Conservation (phyloP, 2,329 filamentous ascomycete species). For the Aspergillus pseudonomiae region DNA sequence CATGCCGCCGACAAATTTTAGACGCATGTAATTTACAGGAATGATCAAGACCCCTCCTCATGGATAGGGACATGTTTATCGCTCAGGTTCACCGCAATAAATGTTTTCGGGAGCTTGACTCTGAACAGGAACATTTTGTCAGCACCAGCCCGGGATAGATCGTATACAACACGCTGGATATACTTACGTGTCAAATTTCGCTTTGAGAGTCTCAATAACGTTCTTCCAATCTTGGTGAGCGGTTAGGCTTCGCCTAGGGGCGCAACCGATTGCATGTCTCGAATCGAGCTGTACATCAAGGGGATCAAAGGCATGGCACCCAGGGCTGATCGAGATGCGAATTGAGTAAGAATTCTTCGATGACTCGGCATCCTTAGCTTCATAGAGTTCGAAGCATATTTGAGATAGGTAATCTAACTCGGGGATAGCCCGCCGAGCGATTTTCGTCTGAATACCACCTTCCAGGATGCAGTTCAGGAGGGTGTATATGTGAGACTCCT, state of each 20-base stretch:
- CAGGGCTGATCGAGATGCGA: constrained; percentile 91
- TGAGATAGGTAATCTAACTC: constrained; percentile 97
- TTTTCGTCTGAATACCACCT: constrained; percentile 95
- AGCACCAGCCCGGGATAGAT: neutral
- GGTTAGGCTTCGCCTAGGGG: constrained; percentile 85
- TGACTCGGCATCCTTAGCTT: constrained; percentile 79
- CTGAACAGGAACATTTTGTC: constrained; percentile 28
- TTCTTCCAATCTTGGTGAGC: constrained; percentile 93
- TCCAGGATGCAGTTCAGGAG: constrained; percentile 97
- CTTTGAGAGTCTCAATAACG: constrained; percentile 91
- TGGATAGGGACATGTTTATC: constrained; percentile 47
- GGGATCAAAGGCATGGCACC: constrained; percentile 94
- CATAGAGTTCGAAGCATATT: constrained; percentile 97
- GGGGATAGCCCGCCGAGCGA: constrained; percentile 89
- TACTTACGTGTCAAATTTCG: constrained; percentile 89
- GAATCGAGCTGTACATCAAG: constrained; percentile 95
- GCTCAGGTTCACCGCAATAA: constrained; percentile 55
- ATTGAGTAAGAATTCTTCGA: constrained; percentile 92
- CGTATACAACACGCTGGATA: neutral
- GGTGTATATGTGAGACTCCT: constrained; percentile 98
- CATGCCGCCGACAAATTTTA: neutral
- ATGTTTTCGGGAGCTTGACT: constrained; percentile 56
- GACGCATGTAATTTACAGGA: neutral
- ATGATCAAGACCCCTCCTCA: neutral
- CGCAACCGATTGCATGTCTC: constrained; percentile 93